Conservation (phyloP, 139 green algal species). For the Picochlorum sp. region DNA sequence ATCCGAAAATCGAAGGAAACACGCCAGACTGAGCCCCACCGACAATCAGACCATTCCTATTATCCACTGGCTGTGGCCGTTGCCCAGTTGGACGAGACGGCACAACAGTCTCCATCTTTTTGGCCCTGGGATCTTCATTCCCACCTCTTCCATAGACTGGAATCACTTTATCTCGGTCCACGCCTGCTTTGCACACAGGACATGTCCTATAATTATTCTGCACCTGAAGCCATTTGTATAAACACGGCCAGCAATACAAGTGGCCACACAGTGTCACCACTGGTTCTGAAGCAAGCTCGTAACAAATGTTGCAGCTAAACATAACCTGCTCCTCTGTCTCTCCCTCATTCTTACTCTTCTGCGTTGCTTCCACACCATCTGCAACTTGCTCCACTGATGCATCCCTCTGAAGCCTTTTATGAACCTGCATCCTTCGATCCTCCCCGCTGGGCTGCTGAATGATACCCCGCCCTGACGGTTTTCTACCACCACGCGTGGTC, state of each 20-base stretch:
- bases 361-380: neutral
- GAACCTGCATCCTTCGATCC: too few relatives aligned
- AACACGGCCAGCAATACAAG: conserved; percentile 92
- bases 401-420: too few relatives aligned
- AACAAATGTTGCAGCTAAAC: conserved; percentile 95
- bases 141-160: conserved; percentile 75
- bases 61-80: conserved; percentile 24
- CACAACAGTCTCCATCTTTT: conserved; percentile 24
- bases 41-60: conserved; percentile 18
- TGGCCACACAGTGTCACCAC: conserved; percentile 93
- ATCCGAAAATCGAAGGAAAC: neutral
- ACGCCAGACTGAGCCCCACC: neutral
- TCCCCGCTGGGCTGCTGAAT: neutral
- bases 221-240: conserved; percentile 84
- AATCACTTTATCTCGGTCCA: conserved; percentile 77
- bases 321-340: conserved; percentile 20
- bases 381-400: neutral
- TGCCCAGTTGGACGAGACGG: conserved; percentile 45
- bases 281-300: conserved; percentile 81
- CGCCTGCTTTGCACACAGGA: conserved; percentile 86
- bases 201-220: conserved; percentile 55
- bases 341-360: neutral
- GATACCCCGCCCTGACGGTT: neutral
- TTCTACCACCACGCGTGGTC: too few relatives aligned
- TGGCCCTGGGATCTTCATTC: conserved; percentile 42